Percentiles rank a stretch among this genome's conserved stretches.
Conservation (phyloP, 805 yeast genomes). For the Myxozyma kluyveri region DNA sequence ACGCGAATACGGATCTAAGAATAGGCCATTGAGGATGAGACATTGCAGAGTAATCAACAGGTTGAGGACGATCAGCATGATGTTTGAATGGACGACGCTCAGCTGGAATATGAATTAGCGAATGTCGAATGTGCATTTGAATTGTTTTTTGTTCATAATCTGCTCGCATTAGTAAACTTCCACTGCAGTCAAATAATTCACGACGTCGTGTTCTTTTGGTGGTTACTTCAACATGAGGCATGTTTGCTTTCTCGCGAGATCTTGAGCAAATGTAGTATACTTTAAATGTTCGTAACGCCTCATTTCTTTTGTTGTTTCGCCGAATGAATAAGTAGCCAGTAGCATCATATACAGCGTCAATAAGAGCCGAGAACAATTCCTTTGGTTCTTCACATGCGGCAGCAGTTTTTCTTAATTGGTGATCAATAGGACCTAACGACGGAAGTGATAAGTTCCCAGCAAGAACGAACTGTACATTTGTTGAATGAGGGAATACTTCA, state of each 20-base stretch:
- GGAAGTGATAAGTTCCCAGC: constrained; percentile 2
- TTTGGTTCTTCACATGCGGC: constrained; percentile 10
- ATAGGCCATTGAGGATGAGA: constrained; percentile 13
- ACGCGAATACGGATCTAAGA: constrained; percentile 6
- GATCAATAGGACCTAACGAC: constrained; percentile 2
- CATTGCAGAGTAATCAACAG: not conserved
- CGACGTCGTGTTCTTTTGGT: constrained; percentile 14
- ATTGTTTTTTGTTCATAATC: constrained; percentile 5
- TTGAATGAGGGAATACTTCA: constrained; percentile 4
- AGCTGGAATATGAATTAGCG: constrained; percentile 14
- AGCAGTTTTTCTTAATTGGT: not conserved
- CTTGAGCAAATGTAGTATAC: constrained; percentile 19
- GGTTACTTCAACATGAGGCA: constrained; percentile 12
- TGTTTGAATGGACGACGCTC: constrained; percentile 15
- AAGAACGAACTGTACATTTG: constrained; percentile 7
- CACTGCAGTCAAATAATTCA: constrained; percentile 16
- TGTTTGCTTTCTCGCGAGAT: constrained; percentile 11
- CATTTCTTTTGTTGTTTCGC: constrained; percentile 10
- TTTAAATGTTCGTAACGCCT: constrained; percentile 4
- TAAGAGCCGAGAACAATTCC: constrained; percentile 10
- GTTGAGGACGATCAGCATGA: not conserved
- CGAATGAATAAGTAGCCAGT: constrained; percentile 15
- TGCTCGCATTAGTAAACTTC: constrained; percentile 8
- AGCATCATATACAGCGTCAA: constrained; percentile 12
- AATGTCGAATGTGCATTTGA: constrained; percentile 9